These are phyloP conservation scores for Metschnikowia colocasiae DNA, from an alignment of 805 yeast species.

Conservation along the genomic window DNA sequence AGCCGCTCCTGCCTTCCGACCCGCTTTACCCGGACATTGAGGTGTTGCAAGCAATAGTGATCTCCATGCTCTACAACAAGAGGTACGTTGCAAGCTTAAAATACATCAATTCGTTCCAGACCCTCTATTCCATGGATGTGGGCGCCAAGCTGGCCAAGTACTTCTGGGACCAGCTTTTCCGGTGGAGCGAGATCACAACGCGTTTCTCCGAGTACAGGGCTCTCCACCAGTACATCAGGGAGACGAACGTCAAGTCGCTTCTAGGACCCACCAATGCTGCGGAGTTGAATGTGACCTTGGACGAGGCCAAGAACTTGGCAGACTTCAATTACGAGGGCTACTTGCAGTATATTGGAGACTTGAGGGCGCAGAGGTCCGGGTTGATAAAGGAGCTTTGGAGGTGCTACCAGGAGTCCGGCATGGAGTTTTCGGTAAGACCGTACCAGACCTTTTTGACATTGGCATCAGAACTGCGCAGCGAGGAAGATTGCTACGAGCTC, in stretches of 20 bases:
- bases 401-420: constrained; percentile 25
- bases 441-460: constrained; percentile 24
- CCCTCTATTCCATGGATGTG: constrained; percentile 24
- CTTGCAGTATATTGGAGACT: constrained; percentile 23
- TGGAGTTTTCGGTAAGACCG: constrained; percentile 23
- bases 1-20: constrained; percentile 10
- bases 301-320: constrained; percentile 29
- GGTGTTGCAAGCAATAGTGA: constrained; percentile 29
- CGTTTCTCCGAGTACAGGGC: constrained; percentile 26
- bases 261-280: constrained; percentile 8
- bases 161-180: constrained; percentile 37
- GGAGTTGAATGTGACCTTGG: constrained; percentile 14
- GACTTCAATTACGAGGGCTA: constrained; percentile 40
- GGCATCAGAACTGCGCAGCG: constrained; percentile 23
- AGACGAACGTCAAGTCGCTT: constrained; percentile 14
- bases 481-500: constrained; percentile 20
- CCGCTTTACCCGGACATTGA: constrained; percentile 23
- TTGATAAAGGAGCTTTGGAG: constrained; percentile 33
- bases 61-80: constrained; percentile 30
- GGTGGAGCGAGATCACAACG: constrained; percentile 37
- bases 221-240: constrained; percentile 25
- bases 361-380: constrained; percentile 25
- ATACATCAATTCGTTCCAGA: constrained; percentile 35
- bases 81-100: constrained; percentile 31
- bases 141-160: constrained; percentile 16